phyloP scores from a whole-genome alignment of 441 rosid species.

The Euphorbia neoarborescens region DNA sequence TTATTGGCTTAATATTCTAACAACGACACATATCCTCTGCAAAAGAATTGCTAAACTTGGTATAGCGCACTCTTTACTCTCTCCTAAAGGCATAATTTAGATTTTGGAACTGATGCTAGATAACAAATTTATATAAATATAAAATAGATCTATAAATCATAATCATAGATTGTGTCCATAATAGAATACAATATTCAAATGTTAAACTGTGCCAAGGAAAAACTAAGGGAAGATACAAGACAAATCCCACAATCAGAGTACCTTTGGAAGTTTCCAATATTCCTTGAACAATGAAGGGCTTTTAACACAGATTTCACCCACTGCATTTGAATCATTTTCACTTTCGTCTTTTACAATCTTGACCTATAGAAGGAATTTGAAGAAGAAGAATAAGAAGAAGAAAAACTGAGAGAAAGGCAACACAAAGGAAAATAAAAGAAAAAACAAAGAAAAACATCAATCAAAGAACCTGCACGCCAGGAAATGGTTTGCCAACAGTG shows the following conservation, averaged over 20 bases:
- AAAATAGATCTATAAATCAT: slow-evolving; percentile 1
- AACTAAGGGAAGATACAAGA: not conserved
- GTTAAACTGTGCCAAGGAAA: not conserved
- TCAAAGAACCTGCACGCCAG: slow-evolving; percentile 75
- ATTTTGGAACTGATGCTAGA: not conserved
- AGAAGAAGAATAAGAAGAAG: not conserved
- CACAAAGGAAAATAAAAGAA: not conserved
- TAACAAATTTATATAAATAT: not conserved
- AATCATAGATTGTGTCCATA: not conserved
- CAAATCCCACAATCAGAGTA: slow-evolving; percentile 19
- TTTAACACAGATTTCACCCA: slow-evolving; percentile 78
- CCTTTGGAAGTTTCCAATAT: slow-evolving; percentile 95
- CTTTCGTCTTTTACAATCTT: slow-evolving; percentile 51
- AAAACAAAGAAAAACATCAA: not conserved
- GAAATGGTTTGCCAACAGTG: slow-evolving; percentile 92
- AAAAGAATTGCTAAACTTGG: not conserved
- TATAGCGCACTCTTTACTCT: not conserved
- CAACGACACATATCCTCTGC: not conserved
- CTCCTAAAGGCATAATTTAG: not conserved
- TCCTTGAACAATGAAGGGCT: slow-evolving; percentile 91
- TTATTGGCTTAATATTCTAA: too few species aligned
- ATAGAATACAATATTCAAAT: too few species aligned
- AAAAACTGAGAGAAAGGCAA: not conserved
- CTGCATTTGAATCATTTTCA: slow-evolving; percentile 43
- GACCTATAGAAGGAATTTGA: slow-evolving; percentile 38